Percentiles rank a stretch among this genome's conserved stretches.
Evolutionary conservation across 129 eudicot species (phyloP).

Genomic region (Saussurea involucrata): DNA sequence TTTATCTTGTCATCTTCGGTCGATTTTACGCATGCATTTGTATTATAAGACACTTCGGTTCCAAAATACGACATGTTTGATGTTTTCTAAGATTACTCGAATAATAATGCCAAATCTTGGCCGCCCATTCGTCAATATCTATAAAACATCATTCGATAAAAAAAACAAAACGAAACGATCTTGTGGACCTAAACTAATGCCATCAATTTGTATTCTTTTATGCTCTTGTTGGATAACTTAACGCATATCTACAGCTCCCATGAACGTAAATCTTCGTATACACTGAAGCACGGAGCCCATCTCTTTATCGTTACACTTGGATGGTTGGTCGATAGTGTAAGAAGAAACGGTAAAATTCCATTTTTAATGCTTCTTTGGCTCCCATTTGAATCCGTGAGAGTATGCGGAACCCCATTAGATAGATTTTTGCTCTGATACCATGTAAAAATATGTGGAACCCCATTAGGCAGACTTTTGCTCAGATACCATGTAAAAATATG

Average conservation of each 20-base stretch:
- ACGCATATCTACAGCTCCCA: conserved; percentile 52
- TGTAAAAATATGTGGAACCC: no score
- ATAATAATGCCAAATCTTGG: conserved; percentile 8
- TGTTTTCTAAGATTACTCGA: neutral
- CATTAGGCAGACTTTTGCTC: no score
- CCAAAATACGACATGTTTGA: neutral
- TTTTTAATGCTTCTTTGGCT: conserved; percentile 1
- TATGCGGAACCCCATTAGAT: neutral
- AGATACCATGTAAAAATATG: no score
- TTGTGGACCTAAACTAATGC: neutral
- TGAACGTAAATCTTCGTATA: conserved; percentile 67
- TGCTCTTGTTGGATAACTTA: conserved; percentile 31
- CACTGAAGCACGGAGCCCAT: conserved; percentile 49
- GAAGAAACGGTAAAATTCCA: conserved; percentile 59
- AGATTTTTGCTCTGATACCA: no score
- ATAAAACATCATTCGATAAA: neutral
- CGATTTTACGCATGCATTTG: conserved; percentile 3
- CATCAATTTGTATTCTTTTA: neutral
- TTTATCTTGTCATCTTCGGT: neutral
- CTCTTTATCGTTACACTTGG: conserved; percentile 75
- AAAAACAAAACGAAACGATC: neutral
- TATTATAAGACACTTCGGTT: neutral
- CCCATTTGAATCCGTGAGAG: no score
- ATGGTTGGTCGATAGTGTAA: conserved; percentile 91
- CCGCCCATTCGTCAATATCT: neutral